Evolutionary conservation across 768 basidiomycete species (phyloP).

Genomic region (Trametes punicea): DNA sequence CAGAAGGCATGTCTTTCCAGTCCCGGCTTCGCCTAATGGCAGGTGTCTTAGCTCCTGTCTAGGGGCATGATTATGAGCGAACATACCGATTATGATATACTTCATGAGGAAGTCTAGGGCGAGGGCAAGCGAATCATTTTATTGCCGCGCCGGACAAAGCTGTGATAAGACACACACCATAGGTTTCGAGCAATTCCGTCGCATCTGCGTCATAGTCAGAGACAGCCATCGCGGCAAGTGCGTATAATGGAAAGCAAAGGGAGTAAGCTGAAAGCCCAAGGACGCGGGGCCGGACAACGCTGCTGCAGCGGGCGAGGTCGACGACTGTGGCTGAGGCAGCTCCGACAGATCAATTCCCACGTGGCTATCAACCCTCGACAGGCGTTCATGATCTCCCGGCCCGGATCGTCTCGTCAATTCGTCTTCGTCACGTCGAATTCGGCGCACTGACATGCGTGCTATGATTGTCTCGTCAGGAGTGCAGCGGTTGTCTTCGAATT

Average conservation of each 20-base stretch:
- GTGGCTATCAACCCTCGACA: slow-evolving; percentile 2
- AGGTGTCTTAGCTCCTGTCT: not conserved
- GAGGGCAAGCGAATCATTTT: slow-evolving; percentile 1
- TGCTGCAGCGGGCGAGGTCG: slow-evolving; percentile 16
- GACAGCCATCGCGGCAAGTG: slow-evolving; percentile 13
- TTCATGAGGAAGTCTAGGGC: slow-evolving; percentile 96
- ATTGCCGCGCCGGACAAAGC: not conserved
- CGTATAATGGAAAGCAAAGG: not conserved
- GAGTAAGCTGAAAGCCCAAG: slow-evolving; percentile 3
- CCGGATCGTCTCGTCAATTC: not conserved
- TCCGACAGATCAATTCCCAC: slow-evolving; percentile 7
- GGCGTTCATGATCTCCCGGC: not conserved
- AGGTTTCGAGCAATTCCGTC: slow-evolving; percentile 91
- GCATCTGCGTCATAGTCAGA: slow-evolving; percentile 72
- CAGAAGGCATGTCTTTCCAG: slow-evolving; percentile 94
- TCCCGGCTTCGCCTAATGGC: slow-evolving; percentile 83
- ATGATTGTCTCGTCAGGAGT: no score
- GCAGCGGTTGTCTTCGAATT: no score
- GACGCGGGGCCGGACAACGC: slow-evolving; percentile 8
- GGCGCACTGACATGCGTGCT: no score
- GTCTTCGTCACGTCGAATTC: no score
- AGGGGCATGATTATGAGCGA: not conserved
- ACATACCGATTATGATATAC: slow-evolving; percentile 89
- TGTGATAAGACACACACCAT: slow-evolving; percentile 53
- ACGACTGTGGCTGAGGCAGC: slow-evolving; percentile 19